phyloP scores from a whole-genome alignment of 805 yeast genomes.

The Blastobotrys mokoenaii region DNA sequence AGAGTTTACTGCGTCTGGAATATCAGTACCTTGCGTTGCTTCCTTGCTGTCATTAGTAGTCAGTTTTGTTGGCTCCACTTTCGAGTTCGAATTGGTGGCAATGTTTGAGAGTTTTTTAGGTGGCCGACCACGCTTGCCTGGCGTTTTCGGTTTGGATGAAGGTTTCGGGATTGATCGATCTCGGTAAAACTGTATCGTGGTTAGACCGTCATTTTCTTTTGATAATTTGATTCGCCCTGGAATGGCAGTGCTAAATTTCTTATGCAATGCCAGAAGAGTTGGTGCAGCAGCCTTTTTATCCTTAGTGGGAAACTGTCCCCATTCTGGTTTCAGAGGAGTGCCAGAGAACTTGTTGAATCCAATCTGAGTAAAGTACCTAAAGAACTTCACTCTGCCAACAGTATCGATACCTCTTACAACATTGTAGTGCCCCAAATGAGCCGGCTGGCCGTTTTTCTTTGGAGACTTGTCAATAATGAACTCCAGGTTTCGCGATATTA shows the following conservation, averaged over 20 bases:
- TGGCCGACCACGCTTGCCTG: conserved; percentile 4
- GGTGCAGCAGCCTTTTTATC: conserved; percentile 3
- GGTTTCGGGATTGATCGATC: conserved; percentile 9
- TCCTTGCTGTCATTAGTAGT: too few relatives aligned
- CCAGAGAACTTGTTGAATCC: conserved; percentile 31
- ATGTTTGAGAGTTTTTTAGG: neutral
- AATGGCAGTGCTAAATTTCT: conserved; percentile 7
- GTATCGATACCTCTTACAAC: conserved; percentile 61
- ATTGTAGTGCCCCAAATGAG: conserved; percentile 27
- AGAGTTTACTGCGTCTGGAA: too few relatives aligned
- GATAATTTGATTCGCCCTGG: conserved; percentile 13
- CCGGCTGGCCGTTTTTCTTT: conserved; percentile 22
- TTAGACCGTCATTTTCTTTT: conserved; percentile 5
- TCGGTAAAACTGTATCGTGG: conserved; percentile 22
- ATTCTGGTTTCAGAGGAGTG: conserved; percentile 18
- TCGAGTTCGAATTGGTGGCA: too few relatives aligned
- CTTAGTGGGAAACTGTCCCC: conserved; percentile 24
- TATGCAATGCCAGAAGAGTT: conserved; percentile 4
- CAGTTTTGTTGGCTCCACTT: too few relatives aligned
- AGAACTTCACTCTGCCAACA: conserved; percentile 66
- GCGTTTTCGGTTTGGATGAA: neutral
- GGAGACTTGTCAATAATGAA: conserved; percentile 33
- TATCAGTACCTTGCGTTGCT: too few relatives aligned
- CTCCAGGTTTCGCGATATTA: conserved; percentile 46
- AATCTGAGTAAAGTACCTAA: conserved; percentile 48